Conservation (phyloP, 2,329 filamentous ascomycete genomes). For the Pyricularia sp. region DNA sequence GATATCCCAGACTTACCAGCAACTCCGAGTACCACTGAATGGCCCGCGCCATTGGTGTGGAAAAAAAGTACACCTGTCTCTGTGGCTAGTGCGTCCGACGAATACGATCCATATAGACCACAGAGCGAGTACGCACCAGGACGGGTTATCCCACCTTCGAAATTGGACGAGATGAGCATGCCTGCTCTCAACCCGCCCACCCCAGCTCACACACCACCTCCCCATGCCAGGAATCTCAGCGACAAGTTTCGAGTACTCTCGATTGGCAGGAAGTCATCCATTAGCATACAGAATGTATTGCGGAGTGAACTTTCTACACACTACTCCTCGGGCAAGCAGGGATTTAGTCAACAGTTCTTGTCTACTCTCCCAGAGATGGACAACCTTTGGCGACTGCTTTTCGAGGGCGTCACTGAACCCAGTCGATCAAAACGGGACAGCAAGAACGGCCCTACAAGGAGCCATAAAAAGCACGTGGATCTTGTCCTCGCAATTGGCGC, state of each 20-base stretch:
- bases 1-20: conserved; percentile 2
- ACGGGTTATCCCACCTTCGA: not conserved
- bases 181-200: conserved; percentile 8
- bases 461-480: conserved; percentile 28
- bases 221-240: conserved; percentile 13
- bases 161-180: conserved; percentile 6
- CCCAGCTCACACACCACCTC: conserved; percentile 19
- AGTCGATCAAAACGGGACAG: conserved; percentile 7
- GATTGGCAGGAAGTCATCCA: conserved; percentile 29
- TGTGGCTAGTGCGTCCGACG: conserved; percentile 15
- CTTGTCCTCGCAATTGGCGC: conserved; percentile 48
- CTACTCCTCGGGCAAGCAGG: conserved; percentile 33
- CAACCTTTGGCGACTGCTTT: conserved; percentile 39
- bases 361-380: conserved; percentile 34
- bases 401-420: conserved; percentile 24
- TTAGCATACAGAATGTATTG: conserved; percentile 43
- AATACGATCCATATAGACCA: conserved; percentile 34
- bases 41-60: not conserved
- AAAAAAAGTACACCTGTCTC: not conserved
- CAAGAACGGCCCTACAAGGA: conserved; percentile 5
- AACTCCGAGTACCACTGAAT: not conserved
- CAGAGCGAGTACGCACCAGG: conserved; percentile 7
- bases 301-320: conserved; percentile 37
- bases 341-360: conserved; percentile 34
- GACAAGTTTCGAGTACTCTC: conserved; percentile 33